A percentile compares a stretch with the other conserved stretches of the same genome.
Evolutionary conservation across 2,329 filamentous ascomycete genomes (phyloP).

Genomic region (Epichloe sp.): DNA sequence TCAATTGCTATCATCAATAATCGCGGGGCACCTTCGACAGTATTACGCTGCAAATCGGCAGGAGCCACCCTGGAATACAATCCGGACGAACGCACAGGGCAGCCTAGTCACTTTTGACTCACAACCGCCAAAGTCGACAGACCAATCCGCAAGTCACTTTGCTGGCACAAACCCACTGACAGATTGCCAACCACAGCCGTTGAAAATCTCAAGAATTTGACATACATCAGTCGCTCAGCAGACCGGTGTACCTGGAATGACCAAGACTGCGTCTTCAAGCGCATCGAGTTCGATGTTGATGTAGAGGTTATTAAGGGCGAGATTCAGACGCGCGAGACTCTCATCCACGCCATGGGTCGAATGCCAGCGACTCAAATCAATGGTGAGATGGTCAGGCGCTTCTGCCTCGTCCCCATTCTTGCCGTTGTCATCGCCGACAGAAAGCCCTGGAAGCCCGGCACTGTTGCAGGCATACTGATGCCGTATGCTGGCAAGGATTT

Average conservation of each 20-base stretch:
- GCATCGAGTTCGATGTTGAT: conserved; percentile 11
- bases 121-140: conserved; percentile 1
- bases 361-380: background rate
- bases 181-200: conserved; percentile 6
- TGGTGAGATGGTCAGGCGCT: conserved; percentile 7
- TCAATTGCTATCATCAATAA: background rate
- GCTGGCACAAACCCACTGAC: conserved; percentile 2
- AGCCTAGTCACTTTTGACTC: background rate
- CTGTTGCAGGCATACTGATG: too few species aligned
- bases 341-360: conserved; percentile 2
- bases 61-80: background rate
- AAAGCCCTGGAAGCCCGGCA: background rate
- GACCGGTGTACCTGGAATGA: conserved; percentile 7
- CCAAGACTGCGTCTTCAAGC: conserved; percentile 10
- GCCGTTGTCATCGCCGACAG: conserved; percentile 7
- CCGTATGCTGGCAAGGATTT: too few species aligned
- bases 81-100: background rate
- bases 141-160: conserved; percentile 2
- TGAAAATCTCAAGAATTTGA: conserved; percentile 4
- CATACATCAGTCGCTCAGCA: conserved; percentile 6
- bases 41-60: conserved; percentile 2
- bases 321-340: conserved; percentile 8
- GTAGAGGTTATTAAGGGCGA: conserved; percentile 6
- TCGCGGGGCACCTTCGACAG: background rate
- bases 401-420: conserved; percentile 8